These are phyloP conservation scores for Paraphoma sp. DNA, from an alignment of 2,329 filamentous ascomycete species.

Conservation along the genomic window DNA sequence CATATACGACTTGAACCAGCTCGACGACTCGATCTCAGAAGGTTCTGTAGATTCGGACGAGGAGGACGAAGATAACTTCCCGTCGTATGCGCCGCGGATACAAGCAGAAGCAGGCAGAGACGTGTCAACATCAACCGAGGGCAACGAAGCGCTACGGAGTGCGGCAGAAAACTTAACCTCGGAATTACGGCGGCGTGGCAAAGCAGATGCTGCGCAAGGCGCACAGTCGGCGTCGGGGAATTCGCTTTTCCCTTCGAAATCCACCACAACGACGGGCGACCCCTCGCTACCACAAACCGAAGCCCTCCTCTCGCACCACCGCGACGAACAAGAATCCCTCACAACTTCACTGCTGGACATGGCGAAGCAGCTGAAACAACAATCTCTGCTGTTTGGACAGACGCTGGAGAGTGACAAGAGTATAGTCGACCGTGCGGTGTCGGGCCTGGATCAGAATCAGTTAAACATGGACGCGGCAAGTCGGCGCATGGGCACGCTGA, in stretches of 20 bases:
- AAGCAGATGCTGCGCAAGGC: conserved; percentile 27
- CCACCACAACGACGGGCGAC: conserved; percentile 33
- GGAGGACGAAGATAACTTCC: conserved; percentile 52
- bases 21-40: conserved; percentile 50
- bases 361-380: conserved; percentile 77
- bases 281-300: conserved; percentile 57
- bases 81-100: conserved; percentile 51
- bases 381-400: conserved; percentile 73
- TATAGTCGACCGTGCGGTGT: conserved; percentile 72
- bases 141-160: conserved; percentile 41
- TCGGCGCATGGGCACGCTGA: conserved; percentile 76
- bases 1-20: conserved; percentile 71
- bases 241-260: conserved; percentile 51
- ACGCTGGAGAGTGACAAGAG: conserved; percentile 78
- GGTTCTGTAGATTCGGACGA: conserved; percentile 48
- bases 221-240: conserved; percentile 38
- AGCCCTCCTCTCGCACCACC: conserved; percentile 76
- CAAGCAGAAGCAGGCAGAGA: conserved; percentile 42
- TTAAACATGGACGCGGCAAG: conserved; percentile 77
- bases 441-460: conserved; percentile 79
- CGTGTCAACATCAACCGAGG: conserved; percentile 30
- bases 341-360: conserved; percentile 82
- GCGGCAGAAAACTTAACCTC: conserved; percentile 44
- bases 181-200: conserved; percentile 41
- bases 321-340: conserved; percentile 81